Evolutionary conservation across 768 basidiomycete genomes (phyloP).

Genomic region (Dictyophora rubrovolvata): DNA sequence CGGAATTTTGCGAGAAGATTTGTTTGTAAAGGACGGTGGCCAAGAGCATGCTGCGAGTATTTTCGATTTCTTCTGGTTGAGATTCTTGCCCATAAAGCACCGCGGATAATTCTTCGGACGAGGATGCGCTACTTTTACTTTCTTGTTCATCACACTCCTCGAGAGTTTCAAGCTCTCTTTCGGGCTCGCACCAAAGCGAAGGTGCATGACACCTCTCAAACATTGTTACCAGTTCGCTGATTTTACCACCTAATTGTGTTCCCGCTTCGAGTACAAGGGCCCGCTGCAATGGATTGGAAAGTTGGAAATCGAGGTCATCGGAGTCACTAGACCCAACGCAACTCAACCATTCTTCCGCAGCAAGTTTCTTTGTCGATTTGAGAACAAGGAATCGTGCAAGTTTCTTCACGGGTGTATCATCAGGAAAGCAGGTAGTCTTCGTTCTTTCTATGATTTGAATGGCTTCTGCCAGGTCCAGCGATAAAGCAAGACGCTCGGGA

Average conservation of each 20-base stretch:
- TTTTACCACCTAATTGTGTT: constrained; percentile 50
- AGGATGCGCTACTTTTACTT: constrained; percentile 32
- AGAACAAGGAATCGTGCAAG: constrained; percentile 42
- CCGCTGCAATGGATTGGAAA: constrained; percentile 9
- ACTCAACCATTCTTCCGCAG: constrained; percentile 45
- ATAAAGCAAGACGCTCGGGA: constrained; percentile 47
- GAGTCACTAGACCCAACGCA: constrained; percentile 23
- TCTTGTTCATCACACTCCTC: not conserved
- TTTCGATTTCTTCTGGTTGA: constrained; percentile 28
- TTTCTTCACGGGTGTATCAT: not conserved
- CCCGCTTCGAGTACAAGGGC: constrained; percentile 43
- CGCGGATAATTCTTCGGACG: constrained; percentile 23
- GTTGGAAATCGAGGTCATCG: constrained; percentile 21
- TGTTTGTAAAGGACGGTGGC: constrained; percentile 53
- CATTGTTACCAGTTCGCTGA: constrained; percentile 39
- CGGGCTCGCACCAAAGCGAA: not conserved
- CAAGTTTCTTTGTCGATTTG: constrained; percentile 41
- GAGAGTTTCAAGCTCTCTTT: not conserved
- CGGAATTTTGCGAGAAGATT: constrained; percentile 36
- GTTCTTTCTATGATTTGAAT: constrained; percentile 22
- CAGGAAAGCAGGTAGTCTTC: not conserved
- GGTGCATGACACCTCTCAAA: constrained; percentile 32
- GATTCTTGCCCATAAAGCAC: constrained; percentile 12
- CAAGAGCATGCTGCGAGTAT: constrained; percentile 43
- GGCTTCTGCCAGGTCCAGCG: constrained; percentile 46